Evolutionary conservation across 768 basidiomycete species (phyloP).

Genomic region (Leccinum pellstonianum): DNA sequence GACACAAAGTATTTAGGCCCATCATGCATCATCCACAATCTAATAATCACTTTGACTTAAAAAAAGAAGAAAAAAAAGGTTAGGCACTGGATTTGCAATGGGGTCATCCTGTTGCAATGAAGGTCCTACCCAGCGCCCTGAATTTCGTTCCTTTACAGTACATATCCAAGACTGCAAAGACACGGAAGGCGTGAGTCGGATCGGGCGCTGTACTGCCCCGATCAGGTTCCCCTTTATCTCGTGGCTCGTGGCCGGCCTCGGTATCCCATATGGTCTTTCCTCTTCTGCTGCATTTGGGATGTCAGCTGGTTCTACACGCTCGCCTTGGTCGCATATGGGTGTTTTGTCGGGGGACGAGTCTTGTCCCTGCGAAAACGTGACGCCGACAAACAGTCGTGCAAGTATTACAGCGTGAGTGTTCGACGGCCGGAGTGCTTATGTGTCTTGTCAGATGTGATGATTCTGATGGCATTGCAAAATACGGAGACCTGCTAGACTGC

Average conservation of each 20-base stretch:
- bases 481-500: background rate
- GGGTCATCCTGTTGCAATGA: no score
- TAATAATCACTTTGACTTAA: no score
- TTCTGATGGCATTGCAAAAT: background rate
- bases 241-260: conserved; percentile 33
- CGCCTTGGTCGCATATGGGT: conserved; percentile 32
- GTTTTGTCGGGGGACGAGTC: conserved; percentile 35
- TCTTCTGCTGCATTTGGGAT: conserved; percentile 37
- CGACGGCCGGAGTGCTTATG: no score
- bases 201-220: conserved; percentile 37
- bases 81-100: no score
- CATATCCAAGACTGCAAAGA: conserved; percentile 53
- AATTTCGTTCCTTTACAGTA: conserved; percentile 37
- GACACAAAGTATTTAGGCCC: background rate
- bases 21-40: no score
- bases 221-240: conserved; percentile 41
- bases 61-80: no score
- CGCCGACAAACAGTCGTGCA: conserved; percentile 37
- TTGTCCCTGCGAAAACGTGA: conserved; percentile 26
- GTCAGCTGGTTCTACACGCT: conserved; percentile 27
- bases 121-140: no score
- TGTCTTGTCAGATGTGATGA: background rate
- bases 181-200: conserved; percentile 37
- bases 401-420: conserved; percentile 36
- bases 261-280: conserved; percentile 37